phyloP scores from a whole-genome alignment of 1,139 yeast species.

The Ogataea hybrid region DNA sequence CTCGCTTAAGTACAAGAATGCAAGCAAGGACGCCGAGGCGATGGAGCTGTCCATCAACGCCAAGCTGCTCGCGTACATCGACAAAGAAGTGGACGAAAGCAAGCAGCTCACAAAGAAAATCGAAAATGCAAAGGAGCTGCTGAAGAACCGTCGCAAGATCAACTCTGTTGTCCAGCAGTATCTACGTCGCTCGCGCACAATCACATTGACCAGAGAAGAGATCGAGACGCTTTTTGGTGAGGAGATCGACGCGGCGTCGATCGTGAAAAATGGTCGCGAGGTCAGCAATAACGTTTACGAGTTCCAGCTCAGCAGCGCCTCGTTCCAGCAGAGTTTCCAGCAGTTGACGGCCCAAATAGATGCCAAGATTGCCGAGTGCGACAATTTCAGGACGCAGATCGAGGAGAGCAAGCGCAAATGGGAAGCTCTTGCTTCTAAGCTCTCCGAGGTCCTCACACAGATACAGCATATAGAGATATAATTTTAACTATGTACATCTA shows the following conservation, averaged over 20 bases:
- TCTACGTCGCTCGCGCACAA: conserved; percentile 20
- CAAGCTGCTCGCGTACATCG: conserved; percentile 21
- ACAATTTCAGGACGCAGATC: conserved; percentile 22
- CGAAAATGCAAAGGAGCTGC: conserved; percentile 22
- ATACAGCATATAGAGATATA: conserved; percentile 9
- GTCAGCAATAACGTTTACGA: conserved; percentile 23
- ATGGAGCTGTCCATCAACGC: conserved; percentile 22
- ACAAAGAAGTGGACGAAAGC: conserved; percentile 21
- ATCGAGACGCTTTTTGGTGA: conserved; percentile 27
- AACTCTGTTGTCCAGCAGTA: conserved; percentile 25
- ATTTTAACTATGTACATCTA: conserved; percentile 10
- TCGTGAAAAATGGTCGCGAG: conserved; percentile 26
- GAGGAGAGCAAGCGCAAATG: conserved; percentile 22
- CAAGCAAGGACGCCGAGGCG: conserved; percentile 15
- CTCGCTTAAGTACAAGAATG: conserved; percentile 14
- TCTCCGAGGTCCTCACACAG: conserved; percentile 14
- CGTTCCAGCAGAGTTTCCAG: conserved; percentile 23
- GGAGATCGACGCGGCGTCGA: conserved; percentile 23
- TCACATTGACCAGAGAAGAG: conserved; percentile 26
- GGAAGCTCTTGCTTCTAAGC: conserved; percentile 20
- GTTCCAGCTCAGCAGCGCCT: conserved; percentile 20
- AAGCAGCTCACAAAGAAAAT: conserved; percentile 19
- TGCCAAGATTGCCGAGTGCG: conserved; percentile 28
- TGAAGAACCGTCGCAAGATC: conserved; percentile 23
- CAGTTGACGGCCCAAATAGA: conserved; percentile 25